Base-by-base conservation (phyloP, 768 basidiomycete species). In the Galerina marginata region DNA sequence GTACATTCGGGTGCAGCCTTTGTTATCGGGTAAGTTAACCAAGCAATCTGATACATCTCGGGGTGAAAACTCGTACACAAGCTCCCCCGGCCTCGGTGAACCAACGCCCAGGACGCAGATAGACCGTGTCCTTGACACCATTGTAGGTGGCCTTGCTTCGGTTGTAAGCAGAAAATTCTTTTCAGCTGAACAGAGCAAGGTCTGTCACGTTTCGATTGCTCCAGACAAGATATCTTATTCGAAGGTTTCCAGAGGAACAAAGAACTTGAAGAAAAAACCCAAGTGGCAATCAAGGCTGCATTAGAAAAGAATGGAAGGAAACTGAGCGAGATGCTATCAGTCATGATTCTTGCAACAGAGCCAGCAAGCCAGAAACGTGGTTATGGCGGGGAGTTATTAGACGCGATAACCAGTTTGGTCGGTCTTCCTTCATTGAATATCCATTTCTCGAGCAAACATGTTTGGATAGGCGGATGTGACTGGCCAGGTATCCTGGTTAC, bases 371-470 rank as follows among this genome's bases (percentile, higher is more conserved):
- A 67, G 48, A 65, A 65, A 15, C 66, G 54, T 48, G 69, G 69
- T 14, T 67, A 67, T 42, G 71, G 66, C 42, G 64, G 67, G 23
- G 68, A 67, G 1, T 63, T 72, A n/a, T 52, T 70, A 15, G 61
- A 68, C 38, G 56, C 68, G 10, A 49, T 69, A 39, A 68, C 64
- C 26, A 54, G 63, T 43, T 56, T 72, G 56, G 69, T 69, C 45
- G 56, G 67, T 58, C 40, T 38, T 55, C 9, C 11, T 56, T 11
- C 14, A 6, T 20, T 1, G 7, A 23, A 39, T 39, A 25, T 40
- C 20, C 29, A 16, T 39, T 43, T 39, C 16, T 33, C 29, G 29
- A 58, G 47, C 14, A n/a, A 23, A 26, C 47, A 39, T 6, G 20
- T 33, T 20, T 12, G 15, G 33, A 33, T 38, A 72, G 71, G 71